Evolutionary conservation across 306 rosid genomes (phyloP).

Genomic region (cucumber (Cucumis sativus)): DNA sequence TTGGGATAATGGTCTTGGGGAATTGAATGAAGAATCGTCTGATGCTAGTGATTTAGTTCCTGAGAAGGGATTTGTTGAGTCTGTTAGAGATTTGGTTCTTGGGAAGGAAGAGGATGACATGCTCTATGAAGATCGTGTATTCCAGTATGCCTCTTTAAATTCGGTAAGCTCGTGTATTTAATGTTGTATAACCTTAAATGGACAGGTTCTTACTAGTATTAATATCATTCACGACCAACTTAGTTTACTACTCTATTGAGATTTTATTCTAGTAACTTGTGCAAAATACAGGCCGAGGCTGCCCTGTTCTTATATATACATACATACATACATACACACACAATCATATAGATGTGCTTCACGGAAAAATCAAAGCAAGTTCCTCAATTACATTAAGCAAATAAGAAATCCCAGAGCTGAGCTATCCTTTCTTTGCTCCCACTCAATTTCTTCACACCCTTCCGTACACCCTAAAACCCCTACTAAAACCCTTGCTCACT

Average conservation of each 20-base stretch:
- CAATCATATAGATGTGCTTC: too few relatives aligned
- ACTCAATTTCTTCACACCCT: too few relatives aligned
- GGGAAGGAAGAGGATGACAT: constrained; percentile 57
- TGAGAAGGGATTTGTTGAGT: constrained; percentile 41
- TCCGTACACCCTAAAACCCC: too few relatives aligned
- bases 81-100: constrained; percentile 37
- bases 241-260: background rate
- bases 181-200: background rate
- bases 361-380: too few relatives aligned
- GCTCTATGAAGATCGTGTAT: constrained; percentile 88
- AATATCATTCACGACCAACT: background rate
- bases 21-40: constrained; percentile 16
- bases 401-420: too few relatives aligned
- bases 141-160: constrained; percentile 71
- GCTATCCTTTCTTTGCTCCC: too few relatives aligned
- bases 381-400: too few relatives aligned
- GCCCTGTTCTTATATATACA: too few relatives aligned
- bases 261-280: background rate
- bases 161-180: constrained; percentile 35
- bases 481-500: too few relatives aligned
- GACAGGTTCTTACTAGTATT: background rate
- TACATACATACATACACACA: too few relatives aligned
- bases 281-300: too few relatives aligned
- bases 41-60: constrained; percentile 20
- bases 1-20: constrained; percentile 32